These are phyloP conservation scores for Staphylotrichum tortipilum DNA, from an alignment of 495 filamentous ascomycete species.

Conservation along the genomic window DNA sequence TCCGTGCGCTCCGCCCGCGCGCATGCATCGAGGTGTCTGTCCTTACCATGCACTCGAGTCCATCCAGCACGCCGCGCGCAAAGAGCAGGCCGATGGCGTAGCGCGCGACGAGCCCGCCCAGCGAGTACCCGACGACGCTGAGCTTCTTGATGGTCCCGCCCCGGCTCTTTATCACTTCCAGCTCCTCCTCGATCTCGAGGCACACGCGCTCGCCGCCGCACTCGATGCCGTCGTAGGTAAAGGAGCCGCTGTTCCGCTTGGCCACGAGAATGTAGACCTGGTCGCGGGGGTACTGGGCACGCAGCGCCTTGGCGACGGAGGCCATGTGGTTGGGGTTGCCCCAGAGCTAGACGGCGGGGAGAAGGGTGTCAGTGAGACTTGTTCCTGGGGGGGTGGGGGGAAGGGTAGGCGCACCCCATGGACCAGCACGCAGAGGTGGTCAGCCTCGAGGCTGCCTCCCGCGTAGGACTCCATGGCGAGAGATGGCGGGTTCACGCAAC, in stretches of 20 bases:
- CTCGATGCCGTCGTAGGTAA: slow-evolving; percentile 94
- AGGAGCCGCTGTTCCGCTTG: slow-evolving; percentile 70
- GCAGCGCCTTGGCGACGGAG: slow-evolving; percentile 58
- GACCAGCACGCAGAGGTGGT: slow-evolving; percentile 89
- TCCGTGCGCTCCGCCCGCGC: too few species aligned
- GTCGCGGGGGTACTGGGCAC: slow-evolving; percentile 53
- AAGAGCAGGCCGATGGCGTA: slow-evolving; percentile 82
- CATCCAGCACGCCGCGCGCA: slow-evolving; percentile 68
- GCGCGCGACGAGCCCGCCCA: slow-evolving; percentile 78
- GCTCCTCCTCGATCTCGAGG: slow-evolving; percentile 75
- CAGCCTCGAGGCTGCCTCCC: slow-evolving; percentile 32
- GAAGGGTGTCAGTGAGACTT: too few species aligned
- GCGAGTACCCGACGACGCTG: slow-evolving; percentile 80
- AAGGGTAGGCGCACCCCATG: slow-evolving; percentile 60
- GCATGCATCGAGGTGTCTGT: background rate
- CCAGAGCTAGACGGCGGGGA: slow-evolving; percentile 56
- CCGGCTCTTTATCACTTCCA: slow-evolving; percentile 53
- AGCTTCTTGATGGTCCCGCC: slow-evolving; percentile 70
- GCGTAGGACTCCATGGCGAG: slow-evolving; percentile 27
- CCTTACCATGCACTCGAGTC: slow-evolving; percentile 64
- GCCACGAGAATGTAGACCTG: slow-evolving; percentile 63
- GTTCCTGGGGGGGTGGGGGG: too few species aligned
- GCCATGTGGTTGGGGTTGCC: slow-evolving; percentile 81
- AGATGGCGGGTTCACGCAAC: background rate
- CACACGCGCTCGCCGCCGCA: slow-evolving; percentile 80